Base-by-base conservation (phyloP, 2,329 filamentous ascomycete genomes). In the Ampelomyces quisqualis region DNA sequence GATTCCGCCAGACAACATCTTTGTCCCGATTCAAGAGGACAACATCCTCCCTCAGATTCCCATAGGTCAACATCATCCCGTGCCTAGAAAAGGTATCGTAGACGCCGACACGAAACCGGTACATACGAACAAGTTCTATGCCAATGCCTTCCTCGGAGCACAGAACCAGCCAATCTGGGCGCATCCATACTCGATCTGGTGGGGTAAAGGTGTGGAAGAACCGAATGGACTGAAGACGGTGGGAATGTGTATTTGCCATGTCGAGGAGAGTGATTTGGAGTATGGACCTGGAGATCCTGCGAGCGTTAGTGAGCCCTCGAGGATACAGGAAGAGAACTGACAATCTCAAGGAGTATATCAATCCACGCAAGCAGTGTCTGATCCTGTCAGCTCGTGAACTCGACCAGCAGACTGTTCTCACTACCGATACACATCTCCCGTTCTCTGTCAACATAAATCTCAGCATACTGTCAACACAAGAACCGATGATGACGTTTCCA, bases 361-460 rank as follows among this genome's bases (percentile, higher is more conserved):
- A 88, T 56, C 90, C 91, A 24, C 86, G 86, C 0, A 85, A 94
- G 18, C 86, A 94, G 58, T 88, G 87, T 1, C 64, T 97, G 20
- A 79, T 89, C 19, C 70, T 97, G 7, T 93, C 89, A 0, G 90
- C 90, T 1, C 71, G 73, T 11, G 89, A 95, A 60, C 77, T 97
- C 7, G 79, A 77, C 3, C 58, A 70, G 2, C 74, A 71, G 9
- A 88, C 87, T 0, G 67, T 72, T 5, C 62, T 84, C 17, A 77
- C 71, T 1, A 75, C 75, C 0, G 75, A 81, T 39, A 72, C 74
- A 0, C 69, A 78, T 17, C 67, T 73, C 38, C 75, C 75, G 2
- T 81, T 82, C 55, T 82, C 79, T 1, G 77, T 77, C 10, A 82
- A 88, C 49, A 81, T 89, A 31, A 84, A 86, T 30, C 73, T 97